Base-by-base conservation (phyloP, 352 stramenopile genomes). In the Aphanomyces astaci region DNA sequence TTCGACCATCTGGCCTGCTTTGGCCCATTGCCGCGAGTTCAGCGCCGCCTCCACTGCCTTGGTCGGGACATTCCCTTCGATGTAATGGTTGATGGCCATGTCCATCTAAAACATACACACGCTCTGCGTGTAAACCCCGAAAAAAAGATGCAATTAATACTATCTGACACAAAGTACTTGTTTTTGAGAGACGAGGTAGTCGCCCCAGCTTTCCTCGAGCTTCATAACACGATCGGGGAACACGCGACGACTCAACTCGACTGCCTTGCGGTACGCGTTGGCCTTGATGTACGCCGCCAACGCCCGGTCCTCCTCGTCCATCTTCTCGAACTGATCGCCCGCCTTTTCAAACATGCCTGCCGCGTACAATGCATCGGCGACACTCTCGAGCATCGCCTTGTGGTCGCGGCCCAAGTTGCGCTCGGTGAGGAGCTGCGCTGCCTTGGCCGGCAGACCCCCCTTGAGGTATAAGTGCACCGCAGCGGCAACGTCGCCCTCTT, bases 41-140 rank as follows among this genome's bases (percentile, higher is more conserved):
- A 98, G 76, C 31, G 91, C 91, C 2, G 94, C 92, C 51, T 97
- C 87, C 7, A 98, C 92, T 2, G 93, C 94, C 71, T 98, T 98
- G 19, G 77, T 93, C 27, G 88, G 80, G 3, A 92, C 88, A 53
- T 96, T 96, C 1, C 91, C 93, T 77, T 98, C 92, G 40, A 98
- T 98, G 77, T 96, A 98, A 74, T 98, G 93, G 74, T 97, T 97
- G 72, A 98, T 98, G 19, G 94, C 94, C 87, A 97, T 96, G 71
- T 98, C 94, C 75, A 97, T 90, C 64, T 68, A 68, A n/a, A n/a
- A n/a, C n/a, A n/a, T n/a, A n/a, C n/a, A n/a, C n/a, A n/a, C n/a
- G n/a, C n/a, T n/a, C n/a, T n/a, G n/a, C n/a, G n/a, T n/a, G n/a
- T n/a, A n/a, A n/a, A n/a, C n/a, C n/a, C n/a, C n/a, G n/a, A n/a